Percentiles rank a stretch among this genome's conserved stretches.
Conservation (phyloP, 768 basidiomycete genomes). For the Postia placenta region DNA sequence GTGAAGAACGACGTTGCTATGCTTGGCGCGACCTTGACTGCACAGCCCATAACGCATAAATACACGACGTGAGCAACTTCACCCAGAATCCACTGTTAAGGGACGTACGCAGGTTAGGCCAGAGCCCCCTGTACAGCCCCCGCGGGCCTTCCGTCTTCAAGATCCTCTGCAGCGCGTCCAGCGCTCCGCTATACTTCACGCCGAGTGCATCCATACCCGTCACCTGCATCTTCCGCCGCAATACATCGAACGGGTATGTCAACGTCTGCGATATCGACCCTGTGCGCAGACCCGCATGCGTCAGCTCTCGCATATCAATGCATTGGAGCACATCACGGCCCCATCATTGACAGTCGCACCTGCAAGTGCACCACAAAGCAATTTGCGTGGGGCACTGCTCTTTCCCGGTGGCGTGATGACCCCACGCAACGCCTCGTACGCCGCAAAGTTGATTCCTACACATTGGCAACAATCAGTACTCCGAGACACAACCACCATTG, state of each 20-base stretch:
- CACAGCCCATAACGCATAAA: neutral
- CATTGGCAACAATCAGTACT: conserved; percentile 2
- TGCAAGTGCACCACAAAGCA: conserved; percentile 82
- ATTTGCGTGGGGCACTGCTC: conserved; percentile 58
- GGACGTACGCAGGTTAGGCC: conserved; percentile 80
- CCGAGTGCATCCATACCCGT: conserved; percentile 62
- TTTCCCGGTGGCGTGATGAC: conserved; percentile 79
- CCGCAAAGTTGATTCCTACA: conserved; percentile 80
- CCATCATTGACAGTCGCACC: conserved; percentile 40
- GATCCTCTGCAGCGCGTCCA: conserved; percentile 71
- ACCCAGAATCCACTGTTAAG: conserved; percentile 4
- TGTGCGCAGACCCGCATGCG: conserved; percentile 21
- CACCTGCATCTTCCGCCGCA: conserved; percentile 95
- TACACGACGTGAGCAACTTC: neutral
- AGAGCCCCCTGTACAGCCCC: conserved; percentile 81
- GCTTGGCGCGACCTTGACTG: conserved; percentile 88
- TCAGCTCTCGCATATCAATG: too few species aligned
- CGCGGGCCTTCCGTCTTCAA: conserved; percentile 65
- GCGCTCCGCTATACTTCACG: conserved; percentile 71
- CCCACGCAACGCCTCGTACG: conserved; percentile 80
- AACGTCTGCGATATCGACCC: conserved; percentile 91
- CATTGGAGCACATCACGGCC: too few species aligned
- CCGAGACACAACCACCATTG: too few species aligned
- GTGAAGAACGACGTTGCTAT: conserved; percentile 85
- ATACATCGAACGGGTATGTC: conserved; percentile 93